Evolutionary conservation across 2,329 filamentous ascomycete genomes (phyloP), one percentile per base, ranked within the genome.

Genomic region (Talaromyces albobiverticillius): DNA sequence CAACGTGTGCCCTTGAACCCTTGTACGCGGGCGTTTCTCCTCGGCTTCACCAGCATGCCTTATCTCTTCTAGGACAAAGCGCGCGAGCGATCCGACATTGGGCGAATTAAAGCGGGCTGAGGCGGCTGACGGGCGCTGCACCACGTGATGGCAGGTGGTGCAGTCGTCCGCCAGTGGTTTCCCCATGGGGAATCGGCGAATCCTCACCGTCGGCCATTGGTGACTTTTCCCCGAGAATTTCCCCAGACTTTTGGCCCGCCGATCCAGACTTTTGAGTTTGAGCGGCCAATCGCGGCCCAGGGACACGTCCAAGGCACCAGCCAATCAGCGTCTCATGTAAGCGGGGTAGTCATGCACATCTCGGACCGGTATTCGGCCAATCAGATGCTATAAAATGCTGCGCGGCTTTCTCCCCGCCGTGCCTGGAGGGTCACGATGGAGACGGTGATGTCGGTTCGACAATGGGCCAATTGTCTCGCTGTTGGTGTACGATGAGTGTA

Each of bases 61-160:
- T 6, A 6, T 29, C 26, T 29, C 10, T 29, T 29, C 5, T 29
- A 29, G 26, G 26, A 29, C 26, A 29, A 29, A 29, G 26, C 26
- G 26, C 10, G 26, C 26, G 10, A 5, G 5, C 60, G 57, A 57
- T 13, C 60, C 57, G 61, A 61, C 45, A 59, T 59, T 50, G 36
- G 14, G 16, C 53, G 55, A 62, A 62, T 62, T 46, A 43, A 13
- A 3, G 23, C 8, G 18, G 2, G 23, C 23, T n/a, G 23, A 13
- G 40, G 40, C 40, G 5, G 20, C 18, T n/a, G 40, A n/a, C n/a
- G 18, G 20, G 23, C 14, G 41, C 20, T 18, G 20, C 4, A 23
- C 4, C 20, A 26, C 41, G 36, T 18, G 26, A 10, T 10, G 5
- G 5, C 26, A 10, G 5, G 26, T 5, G 5, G 26, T 29, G 26